Base-by-base conservation (phyloP, 352 stramenopile species). In the Globisporangium uncinulatum region DNA sequence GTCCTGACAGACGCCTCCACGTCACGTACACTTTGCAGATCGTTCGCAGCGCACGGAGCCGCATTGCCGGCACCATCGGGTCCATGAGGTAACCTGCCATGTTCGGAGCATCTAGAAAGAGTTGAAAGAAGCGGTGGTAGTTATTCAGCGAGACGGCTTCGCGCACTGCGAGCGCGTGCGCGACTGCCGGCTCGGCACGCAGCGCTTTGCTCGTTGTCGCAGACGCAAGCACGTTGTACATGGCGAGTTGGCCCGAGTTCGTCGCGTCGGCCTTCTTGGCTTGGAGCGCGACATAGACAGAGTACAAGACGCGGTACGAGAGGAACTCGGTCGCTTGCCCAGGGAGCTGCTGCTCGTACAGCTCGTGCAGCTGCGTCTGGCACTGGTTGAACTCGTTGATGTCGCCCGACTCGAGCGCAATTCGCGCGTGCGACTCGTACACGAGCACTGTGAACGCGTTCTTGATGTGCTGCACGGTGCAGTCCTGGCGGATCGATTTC, bases 401-500 rank as follows among this genome's bases (percentile, higher is more conserved):
- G 78, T 98, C 95, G 54, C 83, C 83, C 17, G 96, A 90, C 68
- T 98, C 89, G 31, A 99, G 76, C 47, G 96, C 96, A 50, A 99
- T 87, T 31, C 97, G 88, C 21, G 96, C 97, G 71, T 99, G 96
- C 48, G 83, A 94, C 69, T 99, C 97, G 74, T 99, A 99, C 44
- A 99, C 96, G 36, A 92, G 65, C 43, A 99, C 94, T 2, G 96
- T 97, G 77, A 99, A 99, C 13, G 70, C 75, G 72, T 98, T 98
- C 71, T 98, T 95, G 59, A 99, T 98, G 62, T 93, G 86, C 67
- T 98, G 93, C 31, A 99, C 95, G 15, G 94, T 98, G 62, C 98
- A 96, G 79, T 99, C 97, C 73, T 99, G 97, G 20, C 97, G 92
- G 61, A 99, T 98, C 29, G 97, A 97, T 73, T 99, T 99, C 50